A percentile compares a stretch with the other conserved stretches of the same genome.
Evolutionary conservation across 2,329 filamentous ascomycete genomes (phyloP).

Genomic region (Phyllosticta citribraziliensis): DNA sequence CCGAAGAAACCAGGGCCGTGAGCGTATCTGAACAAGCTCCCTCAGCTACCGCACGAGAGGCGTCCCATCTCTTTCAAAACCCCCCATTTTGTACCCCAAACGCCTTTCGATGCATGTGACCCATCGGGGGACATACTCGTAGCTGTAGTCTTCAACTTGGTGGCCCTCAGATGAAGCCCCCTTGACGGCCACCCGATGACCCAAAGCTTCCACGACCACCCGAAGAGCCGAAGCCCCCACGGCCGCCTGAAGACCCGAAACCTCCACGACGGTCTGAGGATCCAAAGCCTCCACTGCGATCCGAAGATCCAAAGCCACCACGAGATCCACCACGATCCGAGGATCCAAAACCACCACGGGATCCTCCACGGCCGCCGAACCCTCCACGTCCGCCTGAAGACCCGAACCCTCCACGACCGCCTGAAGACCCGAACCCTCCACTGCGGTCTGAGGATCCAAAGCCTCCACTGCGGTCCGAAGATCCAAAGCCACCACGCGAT

Average conservation of each 20-base stretch:
- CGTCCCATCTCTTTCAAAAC: neutral
- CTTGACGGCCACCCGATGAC: too few species aligned
- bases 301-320: neutral
- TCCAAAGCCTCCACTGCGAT: neutral
- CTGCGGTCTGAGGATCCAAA: neutral
- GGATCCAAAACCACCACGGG: neutral
- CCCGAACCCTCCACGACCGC: too few species aligned
- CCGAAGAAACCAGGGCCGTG: neutral
- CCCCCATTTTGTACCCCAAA: neutral
- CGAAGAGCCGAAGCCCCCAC: conserved; percentile 4
- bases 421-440: conserved; percentile 11
- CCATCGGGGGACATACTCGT: neutral
- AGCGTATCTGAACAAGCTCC: neutral
- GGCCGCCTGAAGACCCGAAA: conserved; percentile 9
- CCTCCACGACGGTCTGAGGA: conserved; percentile 2
- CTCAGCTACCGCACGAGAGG: neutral
- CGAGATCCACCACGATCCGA: neutral
- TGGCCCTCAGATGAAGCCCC: too few species aligned
- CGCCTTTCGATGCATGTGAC: neutral
- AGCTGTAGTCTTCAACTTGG: neutral
- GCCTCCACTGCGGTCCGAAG: neutral
- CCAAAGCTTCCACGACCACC: conserved; percentile 13
- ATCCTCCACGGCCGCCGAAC: neutral
- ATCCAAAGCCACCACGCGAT: neutral
- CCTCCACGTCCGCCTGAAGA: conserved; percentile 7